These are phyloP conservation scores for Selenicereus undatus DNA, from an alignment of 148 eudicot genomes.

Conservation along the genomic window DNA sequence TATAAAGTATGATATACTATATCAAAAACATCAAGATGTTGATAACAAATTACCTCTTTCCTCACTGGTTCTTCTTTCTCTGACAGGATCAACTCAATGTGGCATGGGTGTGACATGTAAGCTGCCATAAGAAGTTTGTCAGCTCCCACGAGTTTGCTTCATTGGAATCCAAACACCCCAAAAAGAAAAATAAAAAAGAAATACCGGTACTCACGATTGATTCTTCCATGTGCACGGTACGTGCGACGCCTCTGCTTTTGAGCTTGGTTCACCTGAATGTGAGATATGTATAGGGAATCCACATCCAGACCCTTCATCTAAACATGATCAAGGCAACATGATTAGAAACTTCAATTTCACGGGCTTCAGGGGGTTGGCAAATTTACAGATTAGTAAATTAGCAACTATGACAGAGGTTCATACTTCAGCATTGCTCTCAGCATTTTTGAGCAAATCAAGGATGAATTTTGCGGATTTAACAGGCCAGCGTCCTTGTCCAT, in stretches of 20 bases:
- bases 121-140: conserved; percentile 35
- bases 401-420: neutral
- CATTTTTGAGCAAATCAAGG: conserved; percentile 74
- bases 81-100: conserved; percentile 68
- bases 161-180: neutral
- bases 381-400: neutral
- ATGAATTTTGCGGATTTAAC: conserved; percentile 66
- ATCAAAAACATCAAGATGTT: neutral
- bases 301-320: conserved; percentile 82
- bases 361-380: too few relatives aligned
- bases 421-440: conserved; percentile 84
- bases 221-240: conserved; percentile 85
- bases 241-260: conserved; percentile 82
- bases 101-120: conserved; percentile 86
- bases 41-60: conserved; percentile 47
- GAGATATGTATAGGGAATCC: conserved; percentile 67
- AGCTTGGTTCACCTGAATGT: conserved; percentile 82
- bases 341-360: neutral
- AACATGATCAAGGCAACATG: neutral
- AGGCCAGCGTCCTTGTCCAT: conserved; percentile 86
- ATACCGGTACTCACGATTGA: conserved; percentile 46
- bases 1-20: neutral
- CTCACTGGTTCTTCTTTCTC: conserved; percentile 80
- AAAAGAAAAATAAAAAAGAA: neutral
- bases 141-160: neutral